Evolutionary conservation across 2,329 filamentous ascomycete genomes (phyloP), one percentile per base, ranked within the genome.

Genomic region (Sordariomycetes sp.): DNA sequence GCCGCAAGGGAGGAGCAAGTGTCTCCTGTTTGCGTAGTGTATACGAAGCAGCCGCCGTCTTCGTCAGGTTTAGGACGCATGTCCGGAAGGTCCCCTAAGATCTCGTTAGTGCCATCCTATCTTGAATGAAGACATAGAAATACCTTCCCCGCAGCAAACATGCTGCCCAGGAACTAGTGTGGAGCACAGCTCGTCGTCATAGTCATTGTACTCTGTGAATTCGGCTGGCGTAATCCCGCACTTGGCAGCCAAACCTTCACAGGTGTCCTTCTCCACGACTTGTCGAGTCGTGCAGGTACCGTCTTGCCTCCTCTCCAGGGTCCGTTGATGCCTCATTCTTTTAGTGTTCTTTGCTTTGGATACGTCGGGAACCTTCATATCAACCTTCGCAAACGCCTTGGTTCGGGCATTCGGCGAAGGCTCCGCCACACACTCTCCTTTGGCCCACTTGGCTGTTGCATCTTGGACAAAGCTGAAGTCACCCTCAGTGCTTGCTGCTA

Each of bases 121-220:
- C n/a, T n/a, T n/a, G n/a, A n/a, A n/a, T n/a, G n/a, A n/a, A n/a
- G n/a, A n/a, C n/a, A n/a, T n/a, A n/a, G n/a, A n/a, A n/a, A n/a
- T n/a, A n/a, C 59, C 59, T 6, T 35, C 19, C 0, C 49, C 48
- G 38, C 59, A 64, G 42, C 59, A 64, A 8, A 61, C 53, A 14
- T 44, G 41, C 37, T 61, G 50, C 6, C 50, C 51, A 2, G 43
- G 36, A 7, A 24, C 28, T n/a, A 65, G 39, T 3, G 44, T 44
- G 5, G 41, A 41, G 33, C 55, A 58, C 7, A 57, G 37, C 12
- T 43, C 45, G 6, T 34, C 18, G 8, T 35, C 34, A 8, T 14
- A 20, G 9, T n/a, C 14, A 36, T 64, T 63, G 41, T 54, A 54
- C 21, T 51, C 48, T 3, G 37, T 49, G 28, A 64, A 57, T 30